phyloP scores from a whole-genome alignment of 768 basidiomycete species.

The Boletus rufocinnamomeus region DNA sequence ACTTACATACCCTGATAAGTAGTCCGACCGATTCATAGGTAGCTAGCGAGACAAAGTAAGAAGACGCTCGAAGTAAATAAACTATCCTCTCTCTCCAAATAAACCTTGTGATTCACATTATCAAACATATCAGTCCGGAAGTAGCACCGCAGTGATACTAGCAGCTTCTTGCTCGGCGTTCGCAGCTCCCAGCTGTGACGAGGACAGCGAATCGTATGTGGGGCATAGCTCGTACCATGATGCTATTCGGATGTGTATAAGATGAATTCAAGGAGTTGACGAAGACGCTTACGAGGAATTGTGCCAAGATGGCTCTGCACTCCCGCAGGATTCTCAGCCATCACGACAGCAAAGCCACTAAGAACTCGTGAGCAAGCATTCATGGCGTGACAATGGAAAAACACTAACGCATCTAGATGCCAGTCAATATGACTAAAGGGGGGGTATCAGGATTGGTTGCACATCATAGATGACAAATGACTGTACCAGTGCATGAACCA shows the following conservation, averaged over 20 bases:
- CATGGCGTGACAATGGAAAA: neutral
- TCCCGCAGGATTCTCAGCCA: slow-evolving; percentile 28
- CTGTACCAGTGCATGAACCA: slow-evolving; percentile 49
- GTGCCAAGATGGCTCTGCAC: slow-evolving; percentile 13
- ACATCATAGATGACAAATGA: neutral
- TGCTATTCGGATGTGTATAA: slow-evolving; percentile 9
- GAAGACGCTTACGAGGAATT: slow-evolving; percentile 18
- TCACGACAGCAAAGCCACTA: slow-evolving; percentile 32
- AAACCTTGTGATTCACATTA: neutral
- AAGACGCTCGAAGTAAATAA: neutral
- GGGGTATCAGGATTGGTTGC: neutral
- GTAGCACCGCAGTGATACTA: slow-evolving; percentile 20
- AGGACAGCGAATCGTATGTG: slow-evolving; percentile 16
- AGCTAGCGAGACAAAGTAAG: neutral
- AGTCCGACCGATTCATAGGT: neutral
- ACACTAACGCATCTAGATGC: slow-evolving; percentile 29
- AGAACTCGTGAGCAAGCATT: neutral
- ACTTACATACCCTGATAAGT: neutral
- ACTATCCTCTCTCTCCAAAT: neutral
- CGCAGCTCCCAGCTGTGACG: slow-evolving; percentile 26
- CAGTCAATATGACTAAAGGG: slow-evolving; percentile 35
- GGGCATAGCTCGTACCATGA: slow-evolving; percentile 32
- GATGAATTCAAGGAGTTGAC: neutral
- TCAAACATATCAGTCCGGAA: slow-evolving; percentile 14
- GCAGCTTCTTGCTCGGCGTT: slow-evolving; percentile 20